Conservation (phyloP, 2,329 filamentous ascomycete species). For the Claviceps cyperi region DNA sequence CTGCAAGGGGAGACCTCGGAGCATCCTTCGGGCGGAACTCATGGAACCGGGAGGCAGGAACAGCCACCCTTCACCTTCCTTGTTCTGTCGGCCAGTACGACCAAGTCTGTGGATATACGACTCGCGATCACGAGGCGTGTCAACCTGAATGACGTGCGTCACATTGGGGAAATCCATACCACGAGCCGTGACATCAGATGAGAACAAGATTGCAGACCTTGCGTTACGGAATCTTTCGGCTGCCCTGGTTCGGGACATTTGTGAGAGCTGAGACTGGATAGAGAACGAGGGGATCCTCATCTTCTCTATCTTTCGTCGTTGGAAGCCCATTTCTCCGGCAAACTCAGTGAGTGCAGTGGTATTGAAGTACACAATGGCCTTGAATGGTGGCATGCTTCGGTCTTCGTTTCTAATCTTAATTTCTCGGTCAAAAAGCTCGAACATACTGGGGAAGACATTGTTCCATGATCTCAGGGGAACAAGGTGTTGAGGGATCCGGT, state of each 20-base stretch:
- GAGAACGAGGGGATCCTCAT: constrained; percentile 26
- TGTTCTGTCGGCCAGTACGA: constrained; percentile 61
- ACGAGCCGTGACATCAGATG: constrained; percentile 66
- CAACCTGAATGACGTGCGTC: constrained; percentile 65
- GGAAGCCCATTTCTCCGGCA: constrained; percentile 38
- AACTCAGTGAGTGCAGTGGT: constrained; percentile 61
- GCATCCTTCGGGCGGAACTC: constrained; percentile 29
- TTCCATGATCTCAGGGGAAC: constrained; percentile 54
- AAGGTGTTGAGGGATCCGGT: constrained; percentile 67
- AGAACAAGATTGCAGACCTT: constrained; percentile 52
- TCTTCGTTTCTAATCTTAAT: constrained; percentile 24
- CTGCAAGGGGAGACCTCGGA: constrained; percentile 47
- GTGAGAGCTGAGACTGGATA: constrained; percentile 70
- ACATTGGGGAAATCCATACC: constrained; percentile 76
- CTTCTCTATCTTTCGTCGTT: constrained; percentile 24
- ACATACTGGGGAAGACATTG: constrained; percentile 60
- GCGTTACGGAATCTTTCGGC: constrained; percentile 57
- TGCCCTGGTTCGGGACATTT: constrained; percentile 51
- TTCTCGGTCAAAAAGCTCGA: constrained; percentile 59
- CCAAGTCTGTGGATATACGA: constrained; percentile 67
- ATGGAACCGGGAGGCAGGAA: constrained; percentile 44
- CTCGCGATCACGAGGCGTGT: constrained; percentile 48
- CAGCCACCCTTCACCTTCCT: constrained; percentile 57
- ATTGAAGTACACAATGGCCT: constrained; percentile 88
- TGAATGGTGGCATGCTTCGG: constrained; percentile 50